Base-by-base conservation (phyloP, 495 filamentous ascomycete species). In the Neurospora sp. region DNA sequence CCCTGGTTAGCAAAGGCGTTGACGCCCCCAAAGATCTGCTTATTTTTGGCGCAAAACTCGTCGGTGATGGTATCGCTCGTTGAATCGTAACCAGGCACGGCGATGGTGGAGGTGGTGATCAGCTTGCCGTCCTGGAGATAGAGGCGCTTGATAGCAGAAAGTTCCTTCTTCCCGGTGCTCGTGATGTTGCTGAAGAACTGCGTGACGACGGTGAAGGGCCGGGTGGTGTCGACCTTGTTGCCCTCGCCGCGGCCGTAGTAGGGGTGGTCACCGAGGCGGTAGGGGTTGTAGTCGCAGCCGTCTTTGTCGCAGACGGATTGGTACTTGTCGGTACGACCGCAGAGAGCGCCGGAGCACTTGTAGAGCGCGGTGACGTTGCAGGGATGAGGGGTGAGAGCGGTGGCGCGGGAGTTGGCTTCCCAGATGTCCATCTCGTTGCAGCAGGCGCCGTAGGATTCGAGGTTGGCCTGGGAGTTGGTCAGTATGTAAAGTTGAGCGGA, bases 231-330 rank as follows among this genome's bases (percentile, higher is more conserved):
- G 45, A 80, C 77, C 69, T 75, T 76, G 74, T 78, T 77, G 10
- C 38, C 16, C 18, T 41, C 16, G 44, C 70, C 42, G 40, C 5
- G 79, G 79, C 72, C 76, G 81, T 91, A 92, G 82, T 87, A 91
- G 45, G 80, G 77, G 3, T 78, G 75, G 45, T 87, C 79, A 53
- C 88, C 87, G 37, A 89, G 81, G 10, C 85, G 85, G 82, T 89
- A 91, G n/a, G 87, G 83, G 81, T 92, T 91, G 81, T 84, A 91
- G 42, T 85, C 87, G 78, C 91, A 93, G 0, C 90, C 90, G 71
- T 83, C 79, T 79, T 89, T 86, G 78, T 92, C 90, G 80, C 90
- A 92, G 40, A 89, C 83, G 45, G 89, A 87, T 45, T 76, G 78
- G 72, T 79, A 80, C 71, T 79, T 74, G 76, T 79, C 77, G 27